Evolutionary conservation across 2,329 filamentous ascomycete species (phyloP).

Genomic region (Microcyclospora tardicrescens): DNA sequence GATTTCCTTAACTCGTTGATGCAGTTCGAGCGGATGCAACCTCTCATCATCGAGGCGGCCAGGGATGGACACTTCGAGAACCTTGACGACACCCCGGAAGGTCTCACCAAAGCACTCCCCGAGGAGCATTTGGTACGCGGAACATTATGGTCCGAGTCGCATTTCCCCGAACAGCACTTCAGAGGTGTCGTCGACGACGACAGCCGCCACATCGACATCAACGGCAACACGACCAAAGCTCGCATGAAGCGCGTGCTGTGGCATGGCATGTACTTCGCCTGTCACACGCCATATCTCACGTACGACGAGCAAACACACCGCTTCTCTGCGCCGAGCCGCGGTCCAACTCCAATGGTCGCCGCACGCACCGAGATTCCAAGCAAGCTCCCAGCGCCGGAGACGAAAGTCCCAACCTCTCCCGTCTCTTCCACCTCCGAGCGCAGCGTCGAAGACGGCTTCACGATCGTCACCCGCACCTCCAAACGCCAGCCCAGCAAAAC

Average conservation of each 20-base stretch:
- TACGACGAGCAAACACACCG: constrained; percentile 9
- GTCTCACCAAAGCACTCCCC: constrained; percentile 38
- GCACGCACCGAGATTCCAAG: not conserved
- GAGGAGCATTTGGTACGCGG: constrained; percentile 59
- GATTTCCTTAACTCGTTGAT: constrained; percentile 42
- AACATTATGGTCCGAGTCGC: constrained; percentile 45
- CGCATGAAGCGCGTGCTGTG: constrained; percentile 14
- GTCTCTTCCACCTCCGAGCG: constrained; percentile 4
- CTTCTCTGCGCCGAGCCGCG: constrained; percentile 7
- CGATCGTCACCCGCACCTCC: constrained; percentile 4
- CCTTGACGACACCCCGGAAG: not conserved
- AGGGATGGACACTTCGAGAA: too few species aligned
- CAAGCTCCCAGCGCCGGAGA: not conserved
- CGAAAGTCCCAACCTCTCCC: constrained; percentile 3
- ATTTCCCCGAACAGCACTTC: constrained; percentile 50
- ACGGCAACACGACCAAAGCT: constrained; percentile 4
- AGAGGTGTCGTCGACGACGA: constrained; percentile 52
- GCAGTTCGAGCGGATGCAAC: constrained; percentile 5
- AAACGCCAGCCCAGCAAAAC: too few species aligned
- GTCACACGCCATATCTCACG: constrained; percentile 11
- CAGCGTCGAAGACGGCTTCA: constrained; percentile 10
- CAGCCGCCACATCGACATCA: constrained; percentile 24
- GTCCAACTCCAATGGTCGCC: not conserved
- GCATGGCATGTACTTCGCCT: constrained; percentile 15
- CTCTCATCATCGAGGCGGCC: too few species aligned